A percentile compares a stretch with the other conserved stretches of the same genome.
These are phyloP conservation scores for Anisodus acutangulus DNA, from an alignment of 257 asterid genomes.

Conservation along the genomic window DNA sequence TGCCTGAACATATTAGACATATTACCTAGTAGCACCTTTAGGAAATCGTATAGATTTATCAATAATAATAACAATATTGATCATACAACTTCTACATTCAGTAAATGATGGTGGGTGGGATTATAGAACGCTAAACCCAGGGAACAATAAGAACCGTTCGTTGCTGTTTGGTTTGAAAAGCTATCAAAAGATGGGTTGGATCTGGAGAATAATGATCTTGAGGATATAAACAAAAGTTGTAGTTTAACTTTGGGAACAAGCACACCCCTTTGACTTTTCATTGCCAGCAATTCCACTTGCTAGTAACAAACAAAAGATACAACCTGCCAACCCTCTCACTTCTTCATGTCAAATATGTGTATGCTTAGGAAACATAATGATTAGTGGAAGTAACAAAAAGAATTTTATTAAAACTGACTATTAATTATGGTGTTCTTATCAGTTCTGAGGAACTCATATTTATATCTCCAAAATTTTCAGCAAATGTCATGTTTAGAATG, in stretches of 20 bases:
- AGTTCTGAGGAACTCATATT: slow-evolving; percentile 19
- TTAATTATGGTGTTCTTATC: background rate
- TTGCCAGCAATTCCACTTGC: background rate
- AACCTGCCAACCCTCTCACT: background rate
- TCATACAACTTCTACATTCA: background rate
- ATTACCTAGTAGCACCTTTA: background rate
- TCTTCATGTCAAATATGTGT: slow-evolving; percentile 11
- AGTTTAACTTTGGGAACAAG: background rate
- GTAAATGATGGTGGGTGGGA: background rate
- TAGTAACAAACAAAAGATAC: slow-evolving; percentile 5
- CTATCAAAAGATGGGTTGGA: slow-evolving; percentile 12
- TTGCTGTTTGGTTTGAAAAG: background rate
- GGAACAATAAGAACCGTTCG: slow-evolving; percentile 1
- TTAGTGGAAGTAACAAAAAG: background rate
- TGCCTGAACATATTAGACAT: background rate
- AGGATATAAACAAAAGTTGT: background rate
- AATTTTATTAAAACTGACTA: background rate
- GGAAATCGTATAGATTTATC: background rate
- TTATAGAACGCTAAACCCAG: background rate
- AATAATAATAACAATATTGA: background rate
- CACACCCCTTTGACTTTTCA: slow-evolving; percentile 3
- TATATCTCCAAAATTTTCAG: background rate
- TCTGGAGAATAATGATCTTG: background rate
- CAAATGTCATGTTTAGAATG: background rate
- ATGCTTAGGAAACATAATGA: background rate